phyloP scores from a whole-genome alignment of 2,329 filamentous ascomycete genomes.

The Catunica adiposa region DNA sequence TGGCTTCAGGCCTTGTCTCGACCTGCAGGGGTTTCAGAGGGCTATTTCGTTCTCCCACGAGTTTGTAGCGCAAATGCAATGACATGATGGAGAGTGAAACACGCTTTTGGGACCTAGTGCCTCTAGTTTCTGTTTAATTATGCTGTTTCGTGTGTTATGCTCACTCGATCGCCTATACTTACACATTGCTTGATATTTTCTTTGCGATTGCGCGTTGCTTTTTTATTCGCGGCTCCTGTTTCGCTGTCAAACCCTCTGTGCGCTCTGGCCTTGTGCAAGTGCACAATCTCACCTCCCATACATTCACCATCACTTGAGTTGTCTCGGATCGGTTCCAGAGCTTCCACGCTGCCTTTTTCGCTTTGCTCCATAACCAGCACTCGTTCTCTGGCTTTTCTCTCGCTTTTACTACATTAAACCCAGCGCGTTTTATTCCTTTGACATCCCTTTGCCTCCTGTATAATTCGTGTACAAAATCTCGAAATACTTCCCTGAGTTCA shows the following conservation, averaged over 20 bases:
- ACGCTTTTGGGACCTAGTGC: neutral
- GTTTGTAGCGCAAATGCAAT: too few relatives aligned
- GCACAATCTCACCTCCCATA: neutral
- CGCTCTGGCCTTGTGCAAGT: slow-evolving; percentile 1
- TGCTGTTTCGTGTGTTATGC: neutral
- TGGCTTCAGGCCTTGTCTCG: too few relatives aligned
- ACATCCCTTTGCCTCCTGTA: neutral
- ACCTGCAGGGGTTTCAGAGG: too few relatives aligned
- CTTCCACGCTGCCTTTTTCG: neutral
- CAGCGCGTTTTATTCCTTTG: slow-evolving; percentile 5
- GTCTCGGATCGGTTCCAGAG: slow-evolving; percentile 3
- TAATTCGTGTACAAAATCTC: neutral
- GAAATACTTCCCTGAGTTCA: too few relatives aligned
- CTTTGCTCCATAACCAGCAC: neutral
- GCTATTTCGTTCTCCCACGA: too few relatives aligned
- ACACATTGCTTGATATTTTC: neutral
- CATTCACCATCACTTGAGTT: neutral
- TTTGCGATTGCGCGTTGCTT: neutral
- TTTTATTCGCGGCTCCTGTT: neutral
- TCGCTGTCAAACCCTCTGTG: neutral
- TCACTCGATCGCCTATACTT: neutral
- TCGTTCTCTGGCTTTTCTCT: neutral
- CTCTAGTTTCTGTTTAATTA: neutral
- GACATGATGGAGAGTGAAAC: slow-evolving; percentile 1
- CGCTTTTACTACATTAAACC: neutral